Evolutionary conservation across 768 basidiomycete species (phyloP).

Genomic region (Russula brevipes): DNA sequence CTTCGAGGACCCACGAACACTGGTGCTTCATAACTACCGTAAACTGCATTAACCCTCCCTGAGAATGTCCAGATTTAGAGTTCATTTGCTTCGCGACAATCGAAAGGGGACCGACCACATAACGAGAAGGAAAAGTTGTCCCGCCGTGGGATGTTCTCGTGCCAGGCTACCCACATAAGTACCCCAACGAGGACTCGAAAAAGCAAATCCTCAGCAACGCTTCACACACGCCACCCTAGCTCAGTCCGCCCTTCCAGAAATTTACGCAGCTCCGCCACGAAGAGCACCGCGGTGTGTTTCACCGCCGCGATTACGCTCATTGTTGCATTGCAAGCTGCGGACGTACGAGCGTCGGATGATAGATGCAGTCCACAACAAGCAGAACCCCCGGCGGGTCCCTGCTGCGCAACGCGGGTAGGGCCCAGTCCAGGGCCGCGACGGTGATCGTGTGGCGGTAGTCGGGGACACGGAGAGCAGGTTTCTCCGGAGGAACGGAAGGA

Average conservation of each 20-base stretch:
- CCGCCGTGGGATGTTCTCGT: neutral
- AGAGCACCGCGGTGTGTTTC: neutral
- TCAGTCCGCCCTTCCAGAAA: slow-evolving; percentile 31
- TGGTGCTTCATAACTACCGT: too few species aligned
- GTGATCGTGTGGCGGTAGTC: neutral
- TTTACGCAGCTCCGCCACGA: slow-evolving; percentile 22
- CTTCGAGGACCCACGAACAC: too few species aligned
- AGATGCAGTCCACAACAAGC: slow-evolving; percentile 10
- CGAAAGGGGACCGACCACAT: too few species aligned
- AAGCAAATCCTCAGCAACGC: neutral
- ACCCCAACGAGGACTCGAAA: slow-evolving; percentile 8
- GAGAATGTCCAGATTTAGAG: too few species aligned
- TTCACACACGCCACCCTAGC: slow-evolving; percentile 14
- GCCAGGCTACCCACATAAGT: slow-evolving; percentile 8
- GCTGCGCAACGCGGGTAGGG: neutral
- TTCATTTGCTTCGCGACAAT: too few species aligned
- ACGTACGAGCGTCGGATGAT: slow-evolving; percentile 9
- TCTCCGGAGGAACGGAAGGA: slow-evolving; percentile 24
- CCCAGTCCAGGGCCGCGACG: slow-evolving; percentile 19
- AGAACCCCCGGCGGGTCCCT: neutral
- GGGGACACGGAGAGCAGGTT: slow-evolving; percentile 11
- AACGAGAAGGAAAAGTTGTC: too few species aligned
- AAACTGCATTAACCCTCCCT: too few species aligned
- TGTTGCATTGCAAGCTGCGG: slow-evolving; percentile 8
- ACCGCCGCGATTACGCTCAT: neutral